Percentiles rank a stretch among this genome's conserved stretches.
Conservation (phyloP, 2,329 filamentous ascomycete species). For the Phaeomoniella chlamydospora region DNA sequence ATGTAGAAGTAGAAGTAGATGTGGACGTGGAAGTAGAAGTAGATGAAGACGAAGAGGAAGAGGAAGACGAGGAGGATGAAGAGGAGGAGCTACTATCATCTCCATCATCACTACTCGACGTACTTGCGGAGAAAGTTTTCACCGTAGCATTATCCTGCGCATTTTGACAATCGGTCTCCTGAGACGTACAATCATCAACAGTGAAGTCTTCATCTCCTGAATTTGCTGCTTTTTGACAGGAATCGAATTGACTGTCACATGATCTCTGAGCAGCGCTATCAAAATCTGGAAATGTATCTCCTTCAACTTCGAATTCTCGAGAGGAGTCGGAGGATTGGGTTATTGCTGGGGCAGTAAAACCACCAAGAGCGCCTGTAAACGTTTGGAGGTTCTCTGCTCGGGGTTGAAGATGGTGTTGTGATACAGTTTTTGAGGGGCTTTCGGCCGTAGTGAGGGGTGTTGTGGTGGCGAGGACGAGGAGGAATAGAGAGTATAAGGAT, state of each 20-base stretch:
- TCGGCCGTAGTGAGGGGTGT: too few relatives aligned
- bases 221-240: conserved; percentile 1
- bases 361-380: conserved; percentile 35
- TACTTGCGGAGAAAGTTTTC: background rate
- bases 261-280: conserved; percentile 43
- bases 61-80: background rate
- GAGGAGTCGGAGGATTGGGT: conserved; percentile 29
- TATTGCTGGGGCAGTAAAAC: conserved; percentile 37
- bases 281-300: conserved; percentile 42
- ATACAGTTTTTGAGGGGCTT: too few relatives aligned
- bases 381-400: conserved; percentile 10
- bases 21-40: background rate
- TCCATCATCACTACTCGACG: background rate
- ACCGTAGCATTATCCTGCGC: background rate
- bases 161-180: background rate
- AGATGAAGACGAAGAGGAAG: background rate
- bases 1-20: background rate
- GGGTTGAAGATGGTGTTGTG: too few relatives aligned
- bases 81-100: background rate
- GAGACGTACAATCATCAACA: background rate
- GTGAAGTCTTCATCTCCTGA: background rate
- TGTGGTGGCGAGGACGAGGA: too few relatives aligned
- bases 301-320: conserved; percentile 43
- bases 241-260: conserved; percentile 1
- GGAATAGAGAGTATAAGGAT: too few relatives aligned